A percentile compares a stretch with the other conserved stretches of the same genome.
These are phyloP conservation scores for Cadophora sp. DNA, from an alignment of 2,329 filamentous ascomycete genomes.

Conservation along the genomic window DNA sequence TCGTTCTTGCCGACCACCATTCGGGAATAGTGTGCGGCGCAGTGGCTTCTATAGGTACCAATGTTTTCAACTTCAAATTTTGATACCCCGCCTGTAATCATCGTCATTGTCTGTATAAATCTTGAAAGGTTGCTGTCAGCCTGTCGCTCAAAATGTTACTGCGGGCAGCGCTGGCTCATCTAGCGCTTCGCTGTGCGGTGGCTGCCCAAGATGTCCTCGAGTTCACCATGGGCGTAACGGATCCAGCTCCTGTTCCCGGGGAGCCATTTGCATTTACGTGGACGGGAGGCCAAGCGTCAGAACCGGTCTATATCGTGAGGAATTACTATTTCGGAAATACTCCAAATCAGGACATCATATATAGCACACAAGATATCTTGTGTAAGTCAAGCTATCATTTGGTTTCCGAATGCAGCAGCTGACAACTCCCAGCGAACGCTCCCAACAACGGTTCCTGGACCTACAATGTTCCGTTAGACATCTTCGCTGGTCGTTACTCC, in stretches of 20 bases:
- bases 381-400: constrained; percentile 18
- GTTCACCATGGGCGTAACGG: constrained; percentile 23
- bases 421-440: constrained; percentile 23
- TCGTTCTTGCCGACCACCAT: background rate
- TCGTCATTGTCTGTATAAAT: no score
- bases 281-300: constrained; percentile 25
- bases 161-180: background rate
- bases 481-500: constrained; percentile 22
- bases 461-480: constrained; percentile 25
- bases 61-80: background rate
- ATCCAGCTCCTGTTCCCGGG: constrained; percentile 25
- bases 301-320: constrained; percentile 26
- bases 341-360: constrained; percentile 24
- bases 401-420: background rate
- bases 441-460: constrained; percentile 32
- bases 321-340: constrained; percentile 22
- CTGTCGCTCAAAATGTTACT: background rate
- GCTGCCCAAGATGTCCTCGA: background rate
- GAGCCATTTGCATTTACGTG: constrained; percentile 28
- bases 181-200: background rate
- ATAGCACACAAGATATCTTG: constrained; percentile 23
- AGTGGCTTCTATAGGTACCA: background rate
- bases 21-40: background rate
- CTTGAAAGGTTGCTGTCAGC: no score
- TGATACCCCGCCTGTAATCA: background rate